These are phyloP conservation scores for Ambrosia artemisiifolia DNA, from an alignment of 129 eudicot species.

Conservation along the genomic window DNA sequence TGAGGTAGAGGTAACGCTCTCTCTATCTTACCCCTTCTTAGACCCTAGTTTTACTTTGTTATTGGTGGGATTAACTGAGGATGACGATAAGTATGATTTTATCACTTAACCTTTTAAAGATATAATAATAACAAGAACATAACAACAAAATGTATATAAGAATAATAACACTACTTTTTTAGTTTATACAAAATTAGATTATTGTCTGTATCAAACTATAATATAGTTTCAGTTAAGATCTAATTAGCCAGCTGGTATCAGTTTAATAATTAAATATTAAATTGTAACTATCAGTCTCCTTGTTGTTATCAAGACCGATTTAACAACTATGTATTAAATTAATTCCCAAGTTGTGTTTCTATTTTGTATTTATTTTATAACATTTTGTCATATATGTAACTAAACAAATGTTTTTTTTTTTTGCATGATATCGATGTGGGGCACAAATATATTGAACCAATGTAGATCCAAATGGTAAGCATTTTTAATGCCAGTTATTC, in stretches of 20 bases:
- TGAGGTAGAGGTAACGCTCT: no score
- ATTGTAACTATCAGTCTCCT: not conserved
- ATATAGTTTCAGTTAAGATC: constrained; percentile 1
- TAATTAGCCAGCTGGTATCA: not conserved
- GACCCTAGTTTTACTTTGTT: no score
- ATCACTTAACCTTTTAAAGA: not conserved
- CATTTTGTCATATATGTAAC: not conserved
- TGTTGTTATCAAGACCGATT: constrained; percentile 8
- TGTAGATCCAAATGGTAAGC: constrained; percentile 72
- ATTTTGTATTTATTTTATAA: not conserved
- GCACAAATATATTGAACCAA: not conserved
- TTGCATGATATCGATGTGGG: constrained; percentile 14
- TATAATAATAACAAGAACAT: no score
- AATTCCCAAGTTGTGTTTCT: not conserved
- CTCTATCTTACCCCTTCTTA: no score
- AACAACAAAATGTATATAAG: not conserved
- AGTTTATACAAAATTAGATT: not conserved
- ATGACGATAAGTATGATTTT: not conserved
- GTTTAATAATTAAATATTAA: not conserved
- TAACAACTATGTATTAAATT: not conserved
- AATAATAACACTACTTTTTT: not conserved
- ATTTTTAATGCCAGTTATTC: not conserved
- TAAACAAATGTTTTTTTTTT: not conserved
- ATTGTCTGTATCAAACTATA: not conserved
- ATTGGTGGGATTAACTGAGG: no score